Conservation (phyloP, 2,329 filamentous ascomycete genomes). For the Alternaria hordeiaustralica region DNA sequence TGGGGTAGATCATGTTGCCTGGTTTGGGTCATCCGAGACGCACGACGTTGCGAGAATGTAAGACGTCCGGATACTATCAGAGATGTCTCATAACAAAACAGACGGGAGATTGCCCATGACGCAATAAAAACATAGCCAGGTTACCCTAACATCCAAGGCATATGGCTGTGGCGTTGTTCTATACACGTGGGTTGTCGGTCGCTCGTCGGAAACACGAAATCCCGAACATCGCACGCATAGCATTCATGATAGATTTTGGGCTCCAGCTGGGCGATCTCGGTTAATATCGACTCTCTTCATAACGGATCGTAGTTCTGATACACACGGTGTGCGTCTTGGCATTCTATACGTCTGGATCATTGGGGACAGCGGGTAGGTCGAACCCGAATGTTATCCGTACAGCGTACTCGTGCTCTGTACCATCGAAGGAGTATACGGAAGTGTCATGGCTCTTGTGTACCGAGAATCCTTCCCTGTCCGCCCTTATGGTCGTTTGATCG, state of each 20-base stretch:
- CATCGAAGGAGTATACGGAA: neutral
- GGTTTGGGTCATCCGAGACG: slow-evolving; percentile 28
- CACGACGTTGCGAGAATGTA: slow-evolving; percentile 26
- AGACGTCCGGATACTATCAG: slow-evolving; percentile 24
- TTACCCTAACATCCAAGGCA: neutral
- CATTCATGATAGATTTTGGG: neutral
- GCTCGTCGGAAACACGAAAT: slow-evolving; percentile 5
- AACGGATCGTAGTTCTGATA: neutral
- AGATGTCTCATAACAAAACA: slow-evolving; percentile 11
- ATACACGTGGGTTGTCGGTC: neutral
- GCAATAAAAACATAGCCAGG: neutral
- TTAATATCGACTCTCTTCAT: neutral
- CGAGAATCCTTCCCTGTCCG: neutral
- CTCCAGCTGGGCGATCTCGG: neutral
- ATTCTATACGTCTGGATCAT: neutral
- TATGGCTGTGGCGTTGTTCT: neutral
- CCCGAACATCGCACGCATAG: neutral
- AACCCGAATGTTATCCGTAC: neutral
- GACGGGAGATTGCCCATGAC: neutral
- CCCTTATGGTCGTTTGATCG: neutral
- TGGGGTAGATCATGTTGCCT: slow-evolving; percentile 12
- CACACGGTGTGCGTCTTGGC: neutral
- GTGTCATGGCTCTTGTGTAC: neutral
- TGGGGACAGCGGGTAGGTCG: neutral
- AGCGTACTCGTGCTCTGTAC: neutral